These are phyloP conservation scores for Hypholoma fasciculare DNA, from an alignment of 768 basidiomycete species.

Conservation along the genomic window DNA sequence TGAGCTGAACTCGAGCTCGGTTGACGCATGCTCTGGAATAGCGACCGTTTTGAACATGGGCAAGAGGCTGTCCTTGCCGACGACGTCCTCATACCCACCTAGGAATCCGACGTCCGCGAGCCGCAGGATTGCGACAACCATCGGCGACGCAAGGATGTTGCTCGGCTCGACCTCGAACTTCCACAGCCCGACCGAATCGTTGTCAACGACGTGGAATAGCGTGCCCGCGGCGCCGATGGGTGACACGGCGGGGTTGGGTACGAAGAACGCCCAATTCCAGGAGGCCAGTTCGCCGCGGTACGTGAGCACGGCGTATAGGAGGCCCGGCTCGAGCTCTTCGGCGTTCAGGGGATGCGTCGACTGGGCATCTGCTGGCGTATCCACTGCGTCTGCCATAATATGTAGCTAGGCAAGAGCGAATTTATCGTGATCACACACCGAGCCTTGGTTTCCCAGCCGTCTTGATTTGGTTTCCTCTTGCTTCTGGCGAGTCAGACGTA, in stretches of 20 bases:
- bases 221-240: conserved; percentile 46
- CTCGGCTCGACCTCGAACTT: conserved; percentile 36
- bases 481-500: not conserved
- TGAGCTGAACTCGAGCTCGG: conserved; percentile 48
- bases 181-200: conserved; percentile 33
- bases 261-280: conserved; percentile 53
- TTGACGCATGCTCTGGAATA: conserved; percentile 31
- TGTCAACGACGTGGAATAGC: conserved; percentile 42
- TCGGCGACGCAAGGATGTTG: conserved; percentile 39
- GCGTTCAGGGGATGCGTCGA: conserved; percentile 22
- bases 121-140: conserved; percentile 44
- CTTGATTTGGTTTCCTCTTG: not conserved
- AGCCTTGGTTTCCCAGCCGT: not conserved
- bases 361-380: conserved; percentile 13
- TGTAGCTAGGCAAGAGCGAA: not conserved
- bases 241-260: conserved; percentile 35
- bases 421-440: not conserved
- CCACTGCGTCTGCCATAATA: conserved; percentile 8
- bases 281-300: conserved; percentile 47
- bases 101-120: conserved; percentile 42
- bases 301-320: conserved; percentile 44
- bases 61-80: conserved; percentile 39
- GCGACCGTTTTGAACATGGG: conserved; percentile 45
- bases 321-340: conserved; percentile 37
- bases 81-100: conserved; percentile 42